These are phyloP conservation scores for Rhododendron simsii DNA, from an alignment of 148 eudicot genomes.

Conservation along the genomic window DNA sequence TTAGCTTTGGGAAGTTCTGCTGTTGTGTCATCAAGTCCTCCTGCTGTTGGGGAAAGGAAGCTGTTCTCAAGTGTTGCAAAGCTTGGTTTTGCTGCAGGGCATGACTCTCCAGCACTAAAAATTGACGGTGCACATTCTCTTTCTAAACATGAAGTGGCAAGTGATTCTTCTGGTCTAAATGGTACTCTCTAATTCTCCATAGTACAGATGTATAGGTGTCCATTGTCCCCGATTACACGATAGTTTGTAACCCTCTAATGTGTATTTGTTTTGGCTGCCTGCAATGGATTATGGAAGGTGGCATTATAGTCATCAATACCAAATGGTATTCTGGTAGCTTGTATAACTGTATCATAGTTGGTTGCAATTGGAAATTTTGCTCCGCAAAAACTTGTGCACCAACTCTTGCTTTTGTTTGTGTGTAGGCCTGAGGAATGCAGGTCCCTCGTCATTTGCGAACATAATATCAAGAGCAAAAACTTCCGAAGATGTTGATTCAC, in stretches of 20 bases:
- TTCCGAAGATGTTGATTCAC: slow-evolving; percentile 23
- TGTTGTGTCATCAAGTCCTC: slow-evolving; percentile 55
- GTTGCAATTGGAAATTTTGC: not conserved
- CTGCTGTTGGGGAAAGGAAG: slow-evolving; percentile 43
- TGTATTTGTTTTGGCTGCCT: not conserved
- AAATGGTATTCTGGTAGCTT: not conserved
- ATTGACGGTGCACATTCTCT: slow-evolving; percentile 29
- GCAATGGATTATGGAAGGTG: not conserved
- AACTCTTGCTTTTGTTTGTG: not conserved
- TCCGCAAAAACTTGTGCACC: not conserved
- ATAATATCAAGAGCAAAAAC: slow-evolving; percentile 56
- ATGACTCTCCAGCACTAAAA: slow-evolving; percentile 77
- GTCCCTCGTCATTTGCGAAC: slow-evolving; percentile 64
- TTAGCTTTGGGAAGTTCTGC: slow-evolving; percentile 75
- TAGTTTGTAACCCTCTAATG: not conserved
- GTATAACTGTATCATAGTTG: not conserved
- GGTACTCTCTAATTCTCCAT: slow-evolving; percentile 22
- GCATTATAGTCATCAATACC: not conserved
- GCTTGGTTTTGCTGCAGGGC: slow-evolving; percentile 94
- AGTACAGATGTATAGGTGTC: not conserved
- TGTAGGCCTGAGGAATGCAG: slow-evolving; percentile 47
- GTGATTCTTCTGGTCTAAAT: slow-evolving; percentile 34
- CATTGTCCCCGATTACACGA: not conserved
- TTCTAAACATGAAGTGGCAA: slow-evolving; percentile 27
- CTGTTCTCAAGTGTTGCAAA: slow-evolving; percentile 82